Evolutionary conservation across 371 early-diverging fungal genomes (phyloP), one percentile per base, ranked within the genome.

Genomic region (Coemansia sp.): DNA sequence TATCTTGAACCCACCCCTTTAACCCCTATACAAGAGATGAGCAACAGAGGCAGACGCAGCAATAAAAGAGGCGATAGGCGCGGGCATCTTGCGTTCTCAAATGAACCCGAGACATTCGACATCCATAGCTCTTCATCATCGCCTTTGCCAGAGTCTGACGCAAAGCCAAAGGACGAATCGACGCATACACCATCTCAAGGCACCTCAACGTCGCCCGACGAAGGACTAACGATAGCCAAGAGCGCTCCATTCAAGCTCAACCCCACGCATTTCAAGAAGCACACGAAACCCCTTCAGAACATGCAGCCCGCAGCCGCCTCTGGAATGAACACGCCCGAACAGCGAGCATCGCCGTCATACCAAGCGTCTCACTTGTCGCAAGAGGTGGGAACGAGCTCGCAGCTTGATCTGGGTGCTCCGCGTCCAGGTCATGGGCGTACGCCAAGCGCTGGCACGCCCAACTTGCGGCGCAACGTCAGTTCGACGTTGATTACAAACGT

Each of bases 301-400:
- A 77, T 77, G 77, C 77, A 62, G 56, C 77, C 77, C 0, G n/a
- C 66, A 11, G 39, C 78, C n/a, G 53, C 69, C 4, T 77, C 78
- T 0, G 78, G 78, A 1, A 44, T 69, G 29, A 73, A 44, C 44
- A 77, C 78, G n/a, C 78, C 78, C 13, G 78, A 77, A 57, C 62
- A 54, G 23, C 39, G 17, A 48, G 53, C 40, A 40, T 63, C 63
- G 24, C 54, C 63, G 41, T 7, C 63, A 4, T 24, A 73, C 44
- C 73, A 69, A 11, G 65, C 40, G 23, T 51, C 69, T 26, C 69
- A 64, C 2, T 53, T 68, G 32, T 65, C 73, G 59, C 69, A 67
- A 49, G 73, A 73, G 13, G 65, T 73, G 28, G 73, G 73, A 21
- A 58, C 66, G 39, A 63, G 66, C 59, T 54, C 67, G 23, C 76